These are phyloP conservation scores for Cajanus cajan DNA, from an alignment of 306 rosid species.

Conservation along the genomic window DNA sequence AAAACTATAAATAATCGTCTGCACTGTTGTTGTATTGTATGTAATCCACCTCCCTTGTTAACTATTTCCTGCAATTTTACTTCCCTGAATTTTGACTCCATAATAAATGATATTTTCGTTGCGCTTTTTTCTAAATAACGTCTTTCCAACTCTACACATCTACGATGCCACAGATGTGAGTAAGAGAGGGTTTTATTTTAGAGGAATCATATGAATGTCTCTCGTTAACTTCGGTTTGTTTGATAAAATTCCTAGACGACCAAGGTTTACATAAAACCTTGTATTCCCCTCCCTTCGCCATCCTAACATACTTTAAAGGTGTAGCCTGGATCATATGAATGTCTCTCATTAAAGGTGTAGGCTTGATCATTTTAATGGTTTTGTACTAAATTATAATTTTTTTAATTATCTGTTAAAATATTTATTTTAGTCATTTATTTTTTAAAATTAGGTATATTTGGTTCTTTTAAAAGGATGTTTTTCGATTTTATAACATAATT, in stretches of 20 bases:
- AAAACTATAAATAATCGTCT: background rate
- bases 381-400: no score
- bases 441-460: no score
- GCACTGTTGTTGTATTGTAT: constrained; percentile 3
- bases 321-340: background rate
- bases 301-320: background rate
- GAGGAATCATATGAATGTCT: background rate
- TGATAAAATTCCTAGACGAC: background rate
- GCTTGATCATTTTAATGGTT: background rate
- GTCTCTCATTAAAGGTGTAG: background rate
- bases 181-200: background rate
- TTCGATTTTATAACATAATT: no score
- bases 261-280: background rate
- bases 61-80: background rate
- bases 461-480: no score
- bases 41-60: background rate
- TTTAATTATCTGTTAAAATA: no score
- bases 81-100: background rate
- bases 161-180: background rate
- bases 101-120: background rate
- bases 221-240: background rate
- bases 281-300: background rate
- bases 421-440: no score
- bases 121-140: background rate
- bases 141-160: background rate